A percentile compares a stretch with the other conserved stretches of the same genome.
These are phyloP conservation scores for Aechmea fasciata DNA, from an alignment of 176 grass and related monocot genomes.

Conservation along the genomic window DNA sequence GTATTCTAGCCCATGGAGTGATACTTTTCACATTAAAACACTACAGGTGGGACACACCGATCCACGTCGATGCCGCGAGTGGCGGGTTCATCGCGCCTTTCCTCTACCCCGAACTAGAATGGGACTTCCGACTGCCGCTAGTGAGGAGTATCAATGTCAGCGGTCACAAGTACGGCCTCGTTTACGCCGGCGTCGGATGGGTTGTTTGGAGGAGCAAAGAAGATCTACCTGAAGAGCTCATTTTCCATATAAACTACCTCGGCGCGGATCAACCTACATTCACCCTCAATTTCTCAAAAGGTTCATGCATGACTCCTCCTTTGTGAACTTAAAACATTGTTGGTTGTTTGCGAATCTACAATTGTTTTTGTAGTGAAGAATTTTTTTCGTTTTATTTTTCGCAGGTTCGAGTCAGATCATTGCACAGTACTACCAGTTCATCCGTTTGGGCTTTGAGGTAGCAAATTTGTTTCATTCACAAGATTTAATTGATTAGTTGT, in stretches of 20 bases:
- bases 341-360: too few species aligned
- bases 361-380: neutral
- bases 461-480: neutral
- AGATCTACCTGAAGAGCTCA: conserved; percentile 69
- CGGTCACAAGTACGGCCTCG: too few species aligned
- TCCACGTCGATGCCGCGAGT: conserved; percentile 69
- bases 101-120: conserved; percentile 66
- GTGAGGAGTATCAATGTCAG: conserved; percentile 52
- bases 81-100: conserved; percentile 76
- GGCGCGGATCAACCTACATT: too few species aligned
- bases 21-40: too few species aligned
- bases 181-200: conserved; percentile 51
- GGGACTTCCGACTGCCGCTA: conserved; percentile 66
- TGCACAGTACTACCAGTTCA: conserved; percentile 76
- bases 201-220: conserved; percentile 54
- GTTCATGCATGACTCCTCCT: too few species aligned
- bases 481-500: too few species aligned
- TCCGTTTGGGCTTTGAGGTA: conserved; percentile 66
- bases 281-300: too few species aligned
- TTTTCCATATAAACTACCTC: conserved; percentile 34
- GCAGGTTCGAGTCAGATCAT: conserved; percentile 75
- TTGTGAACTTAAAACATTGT: too few species aligned
- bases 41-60: conserved; percentile 55
- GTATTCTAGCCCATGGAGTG: too few species aligned
- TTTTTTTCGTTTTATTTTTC: neutral